Percentiles rank a stretch among this genome's conserved stretches.
phyloP scores from a whole-genome alignment of 2,329 filamentous ascomycete species.

The Claviceps pazoutovae region DNA sequence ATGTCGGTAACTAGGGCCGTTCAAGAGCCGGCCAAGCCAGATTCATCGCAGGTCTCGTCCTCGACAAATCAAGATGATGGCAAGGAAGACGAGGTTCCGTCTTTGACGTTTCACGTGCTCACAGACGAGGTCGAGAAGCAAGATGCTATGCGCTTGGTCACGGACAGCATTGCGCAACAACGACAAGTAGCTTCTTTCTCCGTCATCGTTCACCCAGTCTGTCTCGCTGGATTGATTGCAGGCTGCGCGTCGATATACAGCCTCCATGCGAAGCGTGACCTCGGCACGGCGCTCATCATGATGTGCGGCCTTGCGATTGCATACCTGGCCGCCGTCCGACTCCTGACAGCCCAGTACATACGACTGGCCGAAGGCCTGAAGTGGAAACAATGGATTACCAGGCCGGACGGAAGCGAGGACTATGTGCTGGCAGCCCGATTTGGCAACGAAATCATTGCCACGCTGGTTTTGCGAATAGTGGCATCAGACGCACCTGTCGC shows the following conservation, averaged over 20 bases:
- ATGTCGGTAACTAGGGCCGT: conserved; percentile 7
- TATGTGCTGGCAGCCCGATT: conserved; percentile 49
- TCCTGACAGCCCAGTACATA: conserved; percentile 47
- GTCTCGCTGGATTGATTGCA: conserved; percentile 29
- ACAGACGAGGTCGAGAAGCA: conserved; percentile 42
- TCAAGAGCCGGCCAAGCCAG: conserved; percentile 6
- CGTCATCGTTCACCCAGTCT: conserved; percentile 48
- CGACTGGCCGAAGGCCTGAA: conserved; percentile 46
- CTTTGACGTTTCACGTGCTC: conserved; percentile 45
- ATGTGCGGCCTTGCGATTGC: conserved; percentile 47
- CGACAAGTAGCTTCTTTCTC: conserved; percentile 51
- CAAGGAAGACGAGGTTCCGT: conserved; percentile 30
- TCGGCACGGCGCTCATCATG: conserved; percentile 39
- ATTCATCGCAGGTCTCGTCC: not conserved
- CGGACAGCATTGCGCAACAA: conserved; percentile 73
- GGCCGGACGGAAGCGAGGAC: conserved; percentile 28
- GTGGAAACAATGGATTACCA: conserved; percentile 43
- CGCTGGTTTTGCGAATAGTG: conserved; percentile 52
- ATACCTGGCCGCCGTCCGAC: conserved; percentile 47
- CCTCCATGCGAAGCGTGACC: conserved; percentile 27
- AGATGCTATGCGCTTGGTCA: conserved; percentile 56
- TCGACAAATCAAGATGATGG: not conserved
- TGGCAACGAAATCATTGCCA: conserved; percentile 54
- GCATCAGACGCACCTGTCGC: not conserved
- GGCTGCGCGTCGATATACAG: conserved; percentile 28